These are phyloP conservation scores for Nannochloris sp. DNA, from an alignment of 139 green algal species.

Conservation along the genomic window DNA sequence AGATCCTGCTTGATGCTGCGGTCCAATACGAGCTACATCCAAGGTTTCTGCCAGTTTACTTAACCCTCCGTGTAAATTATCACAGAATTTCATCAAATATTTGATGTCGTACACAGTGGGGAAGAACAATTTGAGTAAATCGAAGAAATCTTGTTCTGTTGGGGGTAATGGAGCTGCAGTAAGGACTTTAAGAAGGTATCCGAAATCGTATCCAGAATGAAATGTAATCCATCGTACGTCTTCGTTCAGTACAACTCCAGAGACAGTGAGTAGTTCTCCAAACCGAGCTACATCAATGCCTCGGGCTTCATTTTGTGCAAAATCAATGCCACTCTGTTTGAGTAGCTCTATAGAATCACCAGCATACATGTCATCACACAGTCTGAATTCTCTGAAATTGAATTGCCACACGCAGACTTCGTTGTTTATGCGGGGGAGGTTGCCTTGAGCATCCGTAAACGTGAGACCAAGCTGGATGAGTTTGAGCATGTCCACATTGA, in stretches of 20 bases:
- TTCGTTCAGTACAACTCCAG: constrained; percentile 94
- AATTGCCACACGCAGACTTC: constrained; percentile 98
- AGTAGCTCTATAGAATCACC: constrained; percentile 97
- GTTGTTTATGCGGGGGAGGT: constrained; percentile 70
- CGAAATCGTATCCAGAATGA: constrained; percentile 96
- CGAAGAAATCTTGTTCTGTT: constrained; percentile 90
- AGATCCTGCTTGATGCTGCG: constrained; percentile 87
- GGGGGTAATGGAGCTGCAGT: constrained; percentile 79
- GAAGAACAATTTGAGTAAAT: constrained; percentile 90
- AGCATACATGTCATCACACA: constrained; percentile 93
- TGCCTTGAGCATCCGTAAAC: constrained; percentile 86
- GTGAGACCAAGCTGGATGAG: constrained; percentile 98
- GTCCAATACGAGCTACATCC: constrained; percentile 90
- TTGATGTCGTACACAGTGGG: constrained; percentile 98
- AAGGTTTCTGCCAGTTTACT: constrained; percentile 94
- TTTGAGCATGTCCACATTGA: constrained; percentile 99
- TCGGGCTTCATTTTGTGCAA: constrained; percentile 70
- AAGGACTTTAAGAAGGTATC: constrained; percentile 96
- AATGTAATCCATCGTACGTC: constrained; percentile 87
- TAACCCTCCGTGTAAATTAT: constrained; percentile 94
- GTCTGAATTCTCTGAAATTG: constrained; percentile 95
- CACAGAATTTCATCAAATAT: constrained; percentile 93
- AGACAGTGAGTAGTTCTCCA: constrained; percentile 93
- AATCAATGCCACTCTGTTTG: constrained; percentile 94
- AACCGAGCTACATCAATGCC: constrained; percentile 93